Evolutionary conservation across 2,329 filamentous ascomycete species (phyloP).

Genomic region (Sarocladium oryzae): DNA sequence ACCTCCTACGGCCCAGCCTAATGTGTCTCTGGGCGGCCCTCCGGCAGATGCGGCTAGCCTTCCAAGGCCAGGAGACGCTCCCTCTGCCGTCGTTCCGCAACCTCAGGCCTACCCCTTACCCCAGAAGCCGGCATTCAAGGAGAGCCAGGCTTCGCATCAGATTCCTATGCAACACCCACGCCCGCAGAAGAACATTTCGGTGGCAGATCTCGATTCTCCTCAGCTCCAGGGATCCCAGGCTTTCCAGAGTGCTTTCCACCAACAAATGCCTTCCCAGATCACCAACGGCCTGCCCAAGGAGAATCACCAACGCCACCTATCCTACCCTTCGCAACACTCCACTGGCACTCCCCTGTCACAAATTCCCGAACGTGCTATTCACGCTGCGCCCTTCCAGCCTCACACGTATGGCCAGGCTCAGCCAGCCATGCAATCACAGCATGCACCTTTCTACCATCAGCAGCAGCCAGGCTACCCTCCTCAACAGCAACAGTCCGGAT

Average conservation of each 20-base stretch:
- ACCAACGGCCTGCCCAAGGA: constrained; percentile 50
- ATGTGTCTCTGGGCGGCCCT: constrained; percentile 12
- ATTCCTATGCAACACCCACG: constrained; percentile 87
- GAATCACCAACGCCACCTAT: constrained; percentile 59
- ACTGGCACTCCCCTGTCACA: constrained; percentile 80
- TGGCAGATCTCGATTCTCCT: constrained; percentile 87
- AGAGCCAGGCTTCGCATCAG: constrained; percentile 42
- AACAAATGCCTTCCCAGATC: constrained; percentile 80
- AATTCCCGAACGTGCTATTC: constrained; percentile 86
- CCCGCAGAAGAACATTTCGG: constrained; percentile 88
- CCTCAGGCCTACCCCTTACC: constrained; percentile 53
- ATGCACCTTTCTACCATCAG: constrained; percentile 42
- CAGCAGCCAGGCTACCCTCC: constrained; percentile 26
- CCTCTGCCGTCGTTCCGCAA: constrained; percentile 32
- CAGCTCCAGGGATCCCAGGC: constrained; percentile 59
- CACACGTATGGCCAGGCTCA: constrained; percentile 51
- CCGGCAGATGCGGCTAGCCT: not conserved
- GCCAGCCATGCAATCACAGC: constrained; percentile 25
- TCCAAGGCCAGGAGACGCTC: not conserved
- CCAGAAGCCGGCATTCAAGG: constrained; percentile 51
- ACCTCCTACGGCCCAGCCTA: constrained; percentile 51
- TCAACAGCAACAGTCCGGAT: constrained; percentile 43
- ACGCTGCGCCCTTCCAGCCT: constrained; percentile 84
- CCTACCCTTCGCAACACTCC: constrained; percentile 64
- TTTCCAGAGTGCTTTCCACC: constrained; percentile 89